A percentile compares a stretch with the other conserved stretches of the same genome.
phyloP scores from a whole-genome alignment of 2,329 filamentous ascomycete species.

The Alternaria longipes region DNA sequence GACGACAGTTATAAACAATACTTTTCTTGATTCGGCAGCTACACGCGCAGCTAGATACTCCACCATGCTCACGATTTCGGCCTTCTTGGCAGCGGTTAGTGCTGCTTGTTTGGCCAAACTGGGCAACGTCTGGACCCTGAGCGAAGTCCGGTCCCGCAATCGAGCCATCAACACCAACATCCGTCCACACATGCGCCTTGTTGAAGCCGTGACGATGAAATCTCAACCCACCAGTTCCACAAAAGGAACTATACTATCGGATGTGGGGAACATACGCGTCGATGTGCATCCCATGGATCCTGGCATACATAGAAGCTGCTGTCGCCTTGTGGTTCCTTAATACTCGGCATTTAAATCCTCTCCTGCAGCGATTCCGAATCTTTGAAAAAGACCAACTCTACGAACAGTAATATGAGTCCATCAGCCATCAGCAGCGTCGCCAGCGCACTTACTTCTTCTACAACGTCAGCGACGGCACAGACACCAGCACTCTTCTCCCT shows the following conservation, averaged over 20 bases:
- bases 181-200: not conserved
- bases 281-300: not conserved
- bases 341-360: not conserved
- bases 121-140: not conserved
- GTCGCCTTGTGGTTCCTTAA: not conserved
- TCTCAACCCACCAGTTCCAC: slow-evolving; percentile 1
- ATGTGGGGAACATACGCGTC: slow-evolving; percentile 1
- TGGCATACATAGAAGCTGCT: not conserved
- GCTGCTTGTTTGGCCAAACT: slow-evolving; percentile 1
- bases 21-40: not conserved
- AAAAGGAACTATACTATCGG: not conserved
- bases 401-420: slow-evolving; percentile 2
- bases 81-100: slow-evolving; percentile 10
- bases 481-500: slow-evolving; percentile 15
- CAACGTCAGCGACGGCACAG: slow-evolving; percentile 3
- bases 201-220: not conserved
- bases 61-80: not conserved
- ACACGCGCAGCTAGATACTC: not conserved
- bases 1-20: too few species aligned
- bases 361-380: not conserved
- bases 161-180: not conserved
- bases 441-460: slow-evolving; percentile 1
- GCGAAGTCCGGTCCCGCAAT: not conserved
- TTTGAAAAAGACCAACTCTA: not conserved
- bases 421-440: slow-evolving; percentile 4